phyloP scores from a whole-genome alignment of 2,329 filamentous ascomycete species.

The Aspergillus thermomutatus region DNA sequence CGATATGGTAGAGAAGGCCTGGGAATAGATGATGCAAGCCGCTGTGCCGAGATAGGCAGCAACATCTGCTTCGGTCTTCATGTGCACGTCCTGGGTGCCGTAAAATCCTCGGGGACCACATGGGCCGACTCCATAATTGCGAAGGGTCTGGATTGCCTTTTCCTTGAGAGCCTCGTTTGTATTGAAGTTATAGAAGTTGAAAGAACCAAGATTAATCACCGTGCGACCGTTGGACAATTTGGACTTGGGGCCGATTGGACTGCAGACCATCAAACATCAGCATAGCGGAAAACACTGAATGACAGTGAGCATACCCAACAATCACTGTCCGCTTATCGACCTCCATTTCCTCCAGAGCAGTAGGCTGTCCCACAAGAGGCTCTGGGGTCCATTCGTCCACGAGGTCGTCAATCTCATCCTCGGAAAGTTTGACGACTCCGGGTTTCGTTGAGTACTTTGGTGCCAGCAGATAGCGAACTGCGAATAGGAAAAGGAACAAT shows the following conservation, averaged over 20 bases:
- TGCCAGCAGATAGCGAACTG: slow-evolving; percentile 85
- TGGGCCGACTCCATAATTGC: slow-evolving; percentile 93
- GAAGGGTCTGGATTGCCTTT: slow-evolving; percentile 88
- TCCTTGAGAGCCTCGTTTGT: slow-evolving; percentile 89
- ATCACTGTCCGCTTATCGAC: slow-evolving; percentile 83
- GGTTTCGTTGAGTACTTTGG: slow-evolving; percentile 92
- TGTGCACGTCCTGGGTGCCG: slow-evolving; percentile 95
- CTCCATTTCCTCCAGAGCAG: slow-evolving; percentile 72
- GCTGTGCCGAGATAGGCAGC: slow-evolving; percentile 83
- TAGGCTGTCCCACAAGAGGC: slow-evolving; percentile 74
- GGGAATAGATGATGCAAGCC: slow-evolving; percentile 90
- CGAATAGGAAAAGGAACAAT: slow-evolving; percentile 89
- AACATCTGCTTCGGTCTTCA: slow-evolving; percentile 93
- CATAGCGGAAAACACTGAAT: neutral
- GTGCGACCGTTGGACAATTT: slow-evolving; percentile 86
- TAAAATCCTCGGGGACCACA: slow-evolving; percentile 98
- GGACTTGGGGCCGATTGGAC: slow-evolving; percentile 82
- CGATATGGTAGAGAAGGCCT: slow-evolving; percentile 95
- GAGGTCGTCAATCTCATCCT: slow-evolving; percentile 96
- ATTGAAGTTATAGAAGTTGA: slow-evolving; percentile 98
- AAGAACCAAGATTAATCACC: slow-evolving; percentile 88
- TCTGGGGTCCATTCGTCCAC: slow-evolving; percentile 97
- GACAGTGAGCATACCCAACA: slow-evolving; percentile 62
- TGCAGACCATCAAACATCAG: slow-evolving; percentile 33
- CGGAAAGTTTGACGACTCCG: slow-evolving; percentile 82